Evolutionary conservation across 805 yeast species (phyloP).

Genomic region (Myxozyma sirexii): DNA sequence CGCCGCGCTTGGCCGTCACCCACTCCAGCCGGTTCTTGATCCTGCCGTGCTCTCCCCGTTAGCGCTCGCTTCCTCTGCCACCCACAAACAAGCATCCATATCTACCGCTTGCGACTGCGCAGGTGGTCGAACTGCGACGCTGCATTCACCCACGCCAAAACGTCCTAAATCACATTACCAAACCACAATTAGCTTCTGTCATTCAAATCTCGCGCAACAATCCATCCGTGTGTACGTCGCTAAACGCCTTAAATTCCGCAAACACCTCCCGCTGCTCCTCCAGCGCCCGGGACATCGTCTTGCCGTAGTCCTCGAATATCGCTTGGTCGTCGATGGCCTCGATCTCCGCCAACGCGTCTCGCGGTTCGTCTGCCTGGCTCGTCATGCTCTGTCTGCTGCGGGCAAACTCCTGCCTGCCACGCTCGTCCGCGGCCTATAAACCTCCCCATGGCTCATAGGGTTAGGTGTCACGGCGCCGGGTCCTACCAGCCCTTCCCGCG

Average conservation of each 20-base stretch:
- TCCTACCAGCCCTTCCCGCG: too few species aligned
- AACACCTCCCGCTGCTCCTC: slow-evolving; percentile 21
- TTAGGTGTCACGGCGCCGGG: too few species aligned
- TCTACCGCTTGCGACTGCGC: slow-evolving; percentile 26
- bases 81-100: background rate
- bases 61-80: background rate
- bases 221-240: slow-evolving; percentile 1
- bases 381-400: too few species aligned
- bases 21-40: slow-evolving; percentile 20
- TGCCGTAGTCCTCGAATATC: slow-evolving; percentile 17
- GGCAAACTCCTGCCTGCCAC: too few species aligned
- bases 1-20: slow-evolving; percentile 15
- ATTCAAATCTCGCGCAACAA: background rate
- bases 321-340: slow-evolving; percentile 5
- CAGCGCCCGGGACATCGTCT: slow-evolving; percentile 13
- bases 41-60: slow-evolving; percentile 2
- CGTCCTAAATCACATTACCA: slow-evolving; percentile 5
- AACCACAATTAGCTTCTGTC: too few species aligned
- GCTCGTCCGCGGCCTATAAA: background rate
- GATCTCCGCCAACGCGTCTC: background rate
- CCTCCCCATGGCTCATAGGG: background rate
- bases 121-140: slow-evolving; percentile 19
- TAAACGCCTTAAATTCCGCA: slow-evolving; percentile 17
- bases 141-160: slow-evolving; percentile 21
- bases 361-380: background rate